Base-by-base conservation (phyloP, 1,139 yeast species). In the Debaryomyces subglobosus region DNA sequence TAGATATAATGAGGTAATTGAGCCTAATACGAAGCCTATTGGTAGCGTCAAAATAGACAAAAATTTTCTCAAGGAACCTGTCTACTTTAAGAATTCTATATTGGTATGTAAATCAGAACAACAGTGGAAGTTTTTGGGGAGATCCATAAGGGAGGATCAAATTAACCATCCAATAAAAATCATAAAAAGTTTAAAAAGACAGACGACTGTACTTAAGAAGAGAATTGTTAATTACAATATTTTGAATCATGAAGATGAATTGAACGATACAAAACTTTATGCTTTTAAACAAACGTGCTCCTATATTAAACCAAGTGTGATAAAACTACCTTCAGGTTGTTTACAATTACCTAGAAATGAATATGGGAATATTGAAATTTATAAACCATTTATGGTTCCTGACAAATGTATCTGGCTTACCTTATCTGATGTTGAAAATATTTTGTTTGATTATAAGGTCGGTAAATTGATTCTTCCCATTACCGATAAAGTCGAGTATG, bases 111-210 rank as follows among this genome's bases (percentile, higher is more conserved):
- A 68, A 52, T 70, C 77, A 0, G 68, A 62, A 45, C 66, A 64
- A 20, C 77, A 70, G 45, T 72, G 78, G 78, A 71, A 69, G 49
- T 64, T 70, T 47, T 51, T 69, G 20, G 78, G 76, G 1, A 53
- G 78, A 41, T 69, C 75, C 5, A 54, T 72, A 8, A 53, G 49
- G 29, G 61, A 62, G 4, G 57, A 50, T 0, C 59, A 67, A 44
- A n/a, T 56, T 1, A 49, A 50, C 0, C 44, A 43, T 1, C 68
- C 66, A 1, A 54, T 69, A 4, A 70, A 67, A 47, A 40, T 49
- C 1, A 57, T 66, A 1, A 59, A 46, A 16, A 54, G 64, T 1
- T 49, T 63, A 13, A 46, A 47, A 5, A 69, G 71, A 3, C 51
- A 71, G 33, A 68, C 74, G 33, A 68, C 74, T 1, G 52, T 64